Conservation (phyloP, 139 green algal species). For the Diplosphaera chodatii region DNA sequence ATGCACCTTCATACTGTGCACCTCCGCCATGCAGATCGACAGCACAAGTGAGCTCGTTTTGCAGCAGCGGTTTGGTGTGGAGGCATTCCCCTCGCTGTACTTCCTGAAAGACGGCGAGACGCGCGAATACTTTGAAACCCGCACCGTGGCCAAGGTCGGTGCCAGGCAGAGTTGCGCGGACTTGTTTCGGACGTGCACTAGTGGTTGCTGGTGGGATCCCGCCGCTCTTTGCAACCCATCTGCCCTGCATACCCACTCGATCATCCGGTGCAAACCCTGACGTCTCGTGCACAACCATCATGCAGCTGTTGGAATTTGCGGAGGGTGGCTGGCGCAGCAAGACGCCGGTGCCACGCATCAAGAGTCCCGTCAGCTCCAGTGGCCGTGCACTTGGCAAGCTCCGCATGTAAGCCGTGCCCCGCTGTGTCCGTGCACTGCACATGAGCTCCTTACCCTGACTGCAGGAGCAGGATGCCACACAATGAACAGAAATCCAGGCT, state of each 20-base stretch:
- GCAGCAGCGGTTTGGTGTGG: not conserved
- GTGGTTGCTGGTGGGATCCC: too few relatives aligned
- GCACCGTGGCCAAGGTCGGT: not conserved
- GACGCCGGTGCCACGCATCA: not conserved
- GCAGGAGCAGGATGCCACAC: too few relatives aligned
- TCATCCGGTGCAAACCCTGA: too few relatives aligned
- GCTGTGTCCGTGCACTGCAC: too few relatives aligned
- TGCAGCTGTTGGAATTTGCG: slow-evolving; percentile 8
- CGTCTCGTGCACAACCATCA: too few relatives aligned
- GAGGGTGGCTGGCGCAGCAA: not conserved
- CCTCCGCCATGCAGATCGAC: not conserved
- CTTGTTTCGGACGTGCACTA: too few relatives aligned
- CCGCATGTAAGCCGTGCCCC: not conserved
- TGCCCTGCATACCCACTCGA: too few relatives aligned
- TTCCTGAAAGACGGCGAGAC: not conserved
- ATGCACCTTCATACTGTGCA: too few relatives aligned
- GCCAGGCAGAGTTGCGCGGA: too few relatives aligned
- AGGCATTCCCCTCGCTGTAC: not conserved
- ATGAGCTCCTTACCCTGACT: too few relatives aligned
- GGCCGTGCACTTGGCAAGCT: not conserved
- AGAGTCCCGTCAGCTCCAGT: not conserved
- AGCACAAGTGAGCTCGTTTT: not conserved
- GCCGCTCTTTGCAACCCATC: too few relatives aligned
- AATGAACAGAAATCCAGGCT: too few relatives aligned
- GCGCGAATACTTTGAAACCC: not conserved